Conservation (phyloP, 495 filamentous ascomycete genomes). For the Amphirosellinia nigrospora region DNA sequence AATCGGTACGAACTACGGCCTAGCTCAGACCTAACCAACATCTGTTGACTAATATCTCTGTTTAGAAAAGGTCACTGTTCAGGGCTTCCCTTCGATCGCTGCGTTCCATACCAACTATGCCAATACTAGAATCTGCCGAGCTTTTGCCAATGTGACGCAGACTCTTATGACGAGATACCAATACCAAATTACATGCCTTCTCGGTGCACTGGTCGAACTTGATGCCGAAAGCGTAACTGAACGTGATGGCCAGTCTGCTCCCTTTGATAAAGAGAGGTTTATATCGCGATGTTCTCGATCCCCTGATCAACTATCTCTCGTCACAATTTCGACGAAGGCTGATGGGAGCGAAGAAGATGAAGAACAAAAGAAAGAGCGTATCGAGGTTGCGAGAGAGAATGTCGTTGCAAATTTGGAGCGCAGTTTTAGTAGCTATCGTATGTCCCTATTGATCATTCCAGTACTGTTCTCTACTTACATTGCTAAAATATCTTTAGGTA, state of each 20-base stretch:
- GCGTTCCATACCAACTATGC: conserved; percentile 5
- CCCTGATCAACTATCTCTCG: conserved; percentile 8
- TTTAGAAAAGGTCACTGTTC: neutral
- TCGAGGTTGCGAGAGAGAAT: neutral
- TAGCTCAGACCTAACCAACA: neutral
- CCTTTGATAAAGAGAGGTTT: conserved; percentile 16
- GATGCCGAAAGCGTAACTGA: neutral
- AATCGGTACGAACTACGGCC: neutral
- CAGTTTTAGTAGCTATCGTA: neutral
- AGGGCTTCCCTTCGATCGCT: conserved; percentile 5
- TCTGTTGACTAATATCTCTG: neutral
- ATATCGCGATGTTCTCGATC: conserved; percentile 13
- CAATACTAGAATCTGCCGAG: neutral
- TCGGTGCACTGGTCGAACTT: neutral
- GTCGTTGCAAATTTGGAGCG: neutral
- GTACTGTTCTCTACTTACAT: neutral
- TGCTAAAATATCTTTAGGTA: conserved; percentile 3
- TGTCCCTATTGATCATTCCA: neutral
- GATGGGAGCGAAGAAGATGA: neutral
- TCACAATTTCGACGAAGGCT: neutral
- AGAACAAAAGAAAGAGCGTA: neutral
- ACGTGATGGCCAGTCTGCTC: neutral
- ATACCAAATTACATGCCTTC: neutral
- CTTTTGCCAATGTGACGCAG: neutral
- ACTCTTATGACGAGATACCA: neutral